Evolutionary conservation across 1,284 basidiomycete genomes (phyloP).

Genomic region (Apiotrichum montevideense): DNA sequence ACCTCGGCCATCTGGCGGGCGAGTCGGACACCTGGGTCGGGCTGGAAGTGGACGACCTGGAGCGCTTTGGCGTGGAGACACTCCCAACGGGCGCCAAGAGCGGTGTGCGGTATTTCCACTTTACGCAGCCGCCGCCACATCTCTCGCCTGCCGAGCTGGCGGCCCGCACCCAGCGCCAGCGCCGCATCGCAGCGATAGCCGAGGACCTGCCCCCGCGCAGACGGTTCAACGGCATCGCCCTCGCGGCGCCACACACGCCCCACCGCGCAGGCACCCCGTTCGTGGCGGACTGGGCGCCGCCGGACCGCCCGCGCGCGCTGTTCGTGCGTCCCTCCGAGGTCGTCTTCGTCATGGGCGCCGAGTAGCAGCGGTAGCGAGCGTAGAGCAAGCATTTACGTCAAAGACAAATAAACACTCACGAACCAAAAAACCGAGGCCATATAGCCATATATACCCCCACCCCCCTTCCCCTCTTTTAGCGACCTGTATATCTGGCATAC

Average conservation of each 20-base stretch:
- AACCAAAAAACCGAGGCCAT: neutral
- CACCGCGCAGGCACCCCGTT: conserved; percentile 12
- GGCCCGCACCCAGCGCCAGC: conserved; percentile 12
- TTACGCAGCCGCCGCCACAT: conserved; percentile 8
- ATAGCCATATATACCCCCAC: too few species aligned
- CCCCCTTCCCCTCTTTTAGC: neutral
- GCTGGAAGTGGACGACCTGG: conserved; percentile 71
- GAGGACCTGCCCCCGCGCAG: conserved; percentile 9
- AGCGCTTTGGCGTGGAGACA: conserved; percentile 37
- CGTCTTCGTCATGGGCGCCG: conserved; percentile 37
- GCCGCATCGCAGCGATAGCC: conserved; percentile 23
- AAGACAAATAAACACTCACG: too few species aligned
- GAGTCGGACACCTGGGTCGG: conserved; percentile 79
- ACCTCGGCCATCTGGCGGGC: conserved; percentile 75
- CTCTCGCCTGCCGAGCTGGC: neutral
- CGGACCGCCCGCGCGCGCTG: conserved; percentile 27
- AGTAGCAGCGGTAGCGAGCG: conserved; percentile 7
- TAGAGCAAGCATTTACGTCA: too few species aligned
- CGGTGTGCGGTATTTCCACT: conserved; percentile 36
- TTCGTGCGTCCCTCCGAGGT: conserved; percentile 40
- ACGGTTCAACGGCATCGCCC: neutral
- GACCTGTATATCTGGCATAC: neutral
- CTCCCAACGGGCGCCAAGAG: conserved; percentile 20
- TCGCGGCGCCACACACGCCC: neutral
- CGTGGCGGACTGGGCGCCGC: conserved; percentile 11